phyloP scores from a whole-genome alignment of 257 asterid species.

The Nyctanthes arbortristis region DNA sequence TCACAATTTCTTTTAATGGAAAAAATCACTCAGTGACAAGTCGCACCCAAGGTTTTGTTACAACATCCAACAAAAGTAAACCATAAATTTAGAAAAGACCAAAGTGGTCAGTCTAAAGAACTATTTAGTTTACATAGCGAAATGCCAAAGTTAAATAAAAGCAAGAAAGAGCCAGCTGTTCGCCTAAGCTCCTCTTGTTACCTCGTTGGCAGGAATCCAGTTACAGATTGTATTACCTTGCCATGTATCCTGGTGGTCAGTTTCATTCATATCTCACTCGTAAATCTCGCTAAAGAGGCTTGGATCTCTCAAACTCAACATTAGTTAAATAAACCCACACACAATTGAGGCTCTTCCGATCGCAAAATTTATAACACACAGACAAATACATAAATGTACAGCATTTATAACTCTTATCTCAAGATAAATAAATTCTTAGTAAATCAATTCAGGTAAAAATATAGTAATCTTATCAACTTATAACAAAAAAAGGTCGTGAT shows the following conservation, averaged over 20 bases:
- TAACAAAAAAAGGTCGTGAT: background rate
- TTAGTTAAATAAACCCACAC: background rate
- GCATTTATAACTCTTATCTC: too few species aligned
- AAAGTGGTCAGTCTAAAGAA: background rate
- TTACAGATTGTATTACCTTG: too few species aligned
- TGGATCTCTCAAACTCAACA: background rate
- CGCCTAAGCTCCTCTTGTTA: too few species aligned
- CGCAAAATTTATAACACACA: background rate
- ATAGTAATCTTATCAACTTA: background rate
- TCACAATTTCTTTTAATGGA: too few species aligned
- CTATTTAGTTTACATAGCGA: background rate
- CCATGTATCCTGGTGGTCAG: background rate
- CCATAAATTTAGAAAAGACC: background rate
- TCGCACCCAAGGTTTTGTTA: background rate
- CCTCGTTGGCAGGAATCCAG: too few species aligned
- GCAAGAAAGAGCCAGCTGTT: background rate
- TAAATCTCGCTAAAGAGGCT: background rate
- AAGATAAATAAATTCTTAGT: background rate
- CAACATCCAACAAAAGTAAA: background rate
- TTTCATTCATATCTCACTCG: background rate
- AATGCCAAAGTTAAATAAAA: background rate
- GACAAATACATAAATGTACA: background rate
- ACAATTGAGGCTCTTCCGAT: too few species aligned
- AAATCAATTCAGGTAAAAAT: background rate
- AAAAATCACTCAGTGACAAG: background rate